Conservation (phyloP, 1,284 basidiomycete species). For the Xerocomus amazonicus region DNA sequence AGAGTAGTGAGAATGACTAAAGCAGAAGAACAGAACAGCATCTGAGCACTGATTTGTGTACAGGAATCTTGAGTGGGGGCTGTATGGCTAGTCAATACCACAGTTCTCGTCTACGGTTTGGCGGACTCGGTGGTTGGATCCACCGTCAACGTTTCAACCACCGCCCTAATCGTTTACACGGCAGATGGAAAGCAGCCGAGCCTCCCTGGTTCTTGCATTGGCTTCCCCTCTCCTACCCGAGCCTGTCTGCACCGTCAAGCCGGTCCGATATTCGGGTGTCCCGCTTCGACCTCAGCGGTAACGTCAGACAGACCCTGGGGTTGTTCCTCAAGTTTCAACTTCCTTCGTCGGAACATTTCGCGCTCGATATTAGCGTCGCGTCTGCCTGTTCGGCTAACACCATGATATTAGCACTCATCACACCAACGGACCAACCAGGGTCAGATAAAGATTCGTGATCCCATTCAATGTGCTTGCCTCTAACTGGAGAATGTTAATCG, state of each 20-base stretch:
- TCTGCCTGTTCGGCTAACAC: too few species aligned
- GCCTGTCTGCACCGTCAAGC: background rate
- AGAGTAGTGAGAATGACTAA: too few species aligned
- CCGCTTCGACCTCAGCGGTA: constrained; percentile 25
- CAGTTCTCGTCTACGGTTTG: constrained; percentile 9
- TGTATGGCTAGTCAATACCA: constrained; percentile 14
- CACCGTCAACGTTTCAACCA: too few species aligned
- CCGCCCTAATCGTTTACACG: constrained; percentile 12
- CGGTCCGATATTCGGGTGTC: constrained; percentile 10
- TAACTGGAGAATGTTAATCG: background rate
- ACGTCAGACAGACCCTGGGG: constrained; percentile 7
- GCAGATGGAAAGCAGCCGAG: constrained; percentile 31
- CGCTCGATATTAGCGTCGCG: background rate
- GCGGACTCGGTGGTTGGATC: too few species aligned
- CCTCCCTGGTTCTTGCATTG: constrained; percentile 26
- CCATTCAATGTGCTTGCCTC: background rate
- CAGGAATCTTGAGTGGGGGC: background rate
- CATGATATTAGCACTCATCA: too few species aligned
- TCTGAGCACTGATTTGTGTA: too few species aligned
- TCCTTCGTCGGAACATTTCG: constrained; percentile 17
- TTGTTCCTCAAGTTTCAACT: constrained; percentile 6
- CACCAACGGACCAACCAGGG: background rate
- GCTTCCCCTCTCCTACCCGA: constrained; percentile 10
- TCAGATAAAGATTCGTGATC: background rate
- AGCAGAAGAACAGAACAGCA: too few species aligned